Evolutionary conservation across 2,329 filamentous ascomycete genomes (phyloP), one percentile per base, ranked within the genome.

Genomic region (Triangularia setosa): DNA sequence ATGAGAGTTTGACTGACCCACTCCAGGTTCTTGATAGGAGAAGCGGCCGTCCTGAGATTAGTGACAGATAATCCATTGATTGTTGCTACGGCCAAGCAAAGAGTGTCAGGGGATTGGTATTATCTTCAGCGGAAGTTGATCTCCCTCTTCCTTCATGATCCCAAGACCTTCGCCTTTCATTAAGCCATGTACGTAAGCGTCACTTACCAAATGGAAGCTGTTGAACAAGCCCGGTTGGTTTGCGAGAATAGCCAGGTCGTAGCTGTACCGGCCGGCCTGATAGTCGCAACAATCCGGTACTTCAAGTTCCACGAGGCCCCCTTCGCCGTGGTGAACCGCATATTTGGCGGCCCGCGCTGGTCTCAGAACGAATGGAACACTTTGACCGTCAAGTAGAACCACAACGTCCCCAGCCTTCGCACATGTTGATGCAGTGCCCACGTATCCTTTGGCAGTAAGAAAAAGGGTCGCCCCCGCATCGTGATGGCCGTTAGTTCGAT

Each of bases 401-500:
- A 55, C 23, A 16, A 55, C n/a, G 52, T 55, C 52, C 2, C 52
- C 12, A 6, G 52, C 2, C 52, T 12, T 18, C 11, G 18, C 52
- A 6, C 4, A 23, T 18, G 23, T 28, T 27, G 52, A 28, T 7
- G 60, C 54, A n/a, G 58, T 40, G 4, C 23, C 24, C 18, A 63
- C 33, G 16, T 25, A 58, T 8, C 61, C 54, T 6, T 44, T 53
- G 2, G n/a, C 54, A 24, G 61, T 63, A 6, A 58, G 54, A 14
- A 63, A 28, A 3, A 63, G 55, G 9, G 14, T 6, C 61, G 61
- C 7, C 61, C 61, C 2, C 61, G 61, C 61, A 63, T 63, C 1
- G 61, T 63, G 16, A 63, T 52, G 1, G 33, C 30, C 23, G 58
- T 40, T 8, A 63, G 55, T 18, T 63, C 61, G 23, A 63, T 33